A percentile compares a stretch with the other conserved stretches of the same genome.
These are phyloP conservation scores for Adiantum capillusveneris DNA, from an alignment of 75 land plant genomes.

Conservation along the genomic window DNA sequence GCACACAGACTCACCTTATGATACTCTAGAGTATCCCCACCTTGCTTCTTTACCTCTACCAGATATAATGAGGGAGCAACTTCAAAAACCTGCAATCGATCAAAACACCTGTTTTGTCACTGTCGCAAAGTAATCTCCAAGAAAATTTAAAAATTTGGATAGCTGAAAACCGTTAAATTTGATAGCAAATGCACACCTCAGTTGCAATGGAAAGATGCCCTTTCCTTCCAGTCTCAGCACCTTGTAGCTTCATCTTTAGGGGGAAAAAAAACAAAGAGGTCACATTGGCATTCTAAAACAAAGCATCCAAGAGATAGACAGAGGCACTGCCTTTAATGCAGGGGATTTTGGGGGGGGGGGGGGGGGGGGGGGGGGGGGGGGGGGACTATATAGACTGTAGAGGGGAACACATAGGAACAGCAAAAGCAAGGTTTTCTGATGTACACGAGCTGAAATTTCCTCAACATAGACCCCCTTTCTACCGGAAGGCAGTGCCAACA, in stretches of 20 bases:
- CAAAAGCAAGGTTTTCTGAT: background rate
- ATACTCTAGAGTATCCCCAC: slow-evolving; percentile 85
- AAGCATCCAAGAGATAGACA: too few relatives aligned
- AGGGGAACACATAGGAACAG: background rate
- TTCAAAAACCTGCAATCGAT: slow-evolving; percentile 79
- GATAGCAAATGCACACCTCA: slow-evolving; percentile 22
- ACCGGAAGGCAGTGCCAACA: background rate
- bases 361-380: too few relatives aligned
- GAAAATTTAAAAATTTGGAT: too few relatives aligned
- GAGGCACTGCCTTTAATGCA: too few relatives aligned
- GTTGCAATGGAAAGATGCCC: slow-evolving; percentile 37
- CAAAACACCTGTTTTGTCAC: too few relatives aligned
- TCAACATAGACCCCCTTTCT: too few relatives aligned
- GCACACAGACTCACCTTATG: slow-evolving; percentile 49
- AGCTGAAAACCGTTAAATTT: too few relatives aligned
- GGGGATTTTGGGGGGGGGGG: too few relatives aligned
- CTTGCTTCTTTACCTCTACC: slow-evolving; percentile 74
- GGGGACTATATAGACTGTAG: too few relatives aligned
- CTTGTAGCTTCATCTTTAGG: slow-evolving; percentile 41
- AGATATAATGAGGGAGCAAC: slow-evolving; percentile 88
- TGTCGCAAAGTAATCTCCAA: too few relatives aligned
- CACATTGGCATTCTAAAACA: too few relatives aligned
- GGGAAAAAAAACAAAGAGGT: background rate
- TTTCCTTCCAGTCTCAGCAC: slow-evolving; percentile 24
- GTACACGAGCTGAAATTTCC: too few relatives aligned